Evolutionary conservation across 768 basidiomycete species (phyloP), one percentile per base, ranked within the genome.

Genomic region (Termitomyces sp.): DNA sequence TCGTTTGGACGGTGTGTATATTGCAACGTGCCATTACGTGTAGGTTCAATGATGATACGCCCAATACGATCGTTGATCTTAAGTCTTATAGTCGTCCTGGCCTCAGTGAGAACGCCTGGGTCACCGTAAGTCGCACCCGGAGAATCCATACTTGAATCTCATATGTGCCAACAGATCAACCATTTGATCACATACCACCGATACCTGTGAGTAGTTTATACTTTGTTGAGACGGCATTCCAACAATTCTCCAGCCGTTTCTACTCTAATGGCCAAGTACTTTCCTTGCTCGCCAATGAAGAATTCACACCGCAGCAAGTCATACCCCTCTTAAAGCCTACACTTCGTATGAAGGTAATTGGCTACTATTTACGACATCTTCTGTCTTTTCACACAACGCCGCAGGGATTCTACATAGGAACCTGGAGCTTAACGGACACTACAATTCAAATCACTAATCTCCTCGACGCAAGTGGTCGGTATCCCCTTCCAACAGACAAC

Each of bases 101-200:
- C 28, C 74, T 89, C 33, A 86, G 90, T 64, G 94, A 97, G 66
- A 91, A 90, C 63, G 80, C 84, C 3, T 96, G 95, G 95, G 86
- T 94, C 18, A 90, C 91, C 65, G 92, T 94, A 74, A 62, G 88
- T 69, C 4, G 39, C 36, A 54, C 54, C 49, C 7, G 7, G 7
- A 42, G n/a, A 33, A 11, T 56, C 66, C 38, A 59, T 44, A 18
- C 42, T 49, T 16, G 22, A 49, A 61, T 57, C 48, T 61, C 65
- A 50, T 58, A 9, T 59, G 9, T 63, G 13, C 18, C 7, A 60
- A 24, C 67, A 92, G 92, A 79, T 92, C 61, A 91, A 77, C 69
- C 93, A 96, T 68, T 80, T 95, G 60, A 85, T 97, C 68, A 96
- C 93, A 6, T 97, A 96, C 73, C 92, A 96, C 69, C 91, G 95